Percentiles rank a stretch among this genome's conserved stretches.
These are phyloP conservation scores for Fusarium tupiense DNA, from an alignment of 2,329 filamentous ascomycete genomes.

Conservation along the genomic window DNA sequence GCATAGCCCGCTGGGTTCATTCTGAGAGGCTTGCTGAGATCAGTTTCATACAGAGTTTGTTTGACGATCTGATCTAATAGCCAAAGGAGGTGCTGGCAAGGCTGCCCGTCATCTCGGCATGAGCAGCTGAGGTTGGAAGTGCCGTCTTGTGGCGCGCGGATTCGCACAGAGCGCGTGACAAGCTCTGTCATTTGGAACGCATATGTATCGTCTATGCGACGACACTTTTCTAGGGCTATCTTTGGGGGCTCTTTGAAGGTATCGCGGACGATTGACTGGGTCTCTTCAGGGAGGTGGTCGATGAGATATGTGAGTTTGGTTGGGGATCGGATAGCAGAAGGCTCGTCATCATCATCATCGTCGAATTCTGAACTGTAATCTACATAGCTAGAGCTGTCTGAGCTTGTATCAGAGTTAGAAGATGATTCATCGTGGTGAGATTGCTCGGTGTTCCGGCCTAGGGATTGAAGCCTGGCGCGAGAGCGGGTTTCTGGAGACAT, in stretches of 20 bases:
- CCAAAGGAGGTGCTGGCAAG: constrained; percentile 65
- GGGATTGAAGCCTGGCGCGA: constrained; percentile 20
- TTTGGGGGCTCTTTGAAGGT: constrained; percentile 59
- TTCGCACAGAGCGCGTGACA: constrained; percentile 62
- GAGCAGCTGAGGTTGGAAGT: constrained; percentile 58
- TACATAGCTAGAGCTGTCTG: constrained; percentile 24
- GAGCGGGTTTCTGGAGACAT: constrained; percentile 43
- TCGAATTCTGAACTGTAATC: constrained; percentile 48
- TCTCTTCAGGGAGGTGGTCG: constrained; percentile 50
- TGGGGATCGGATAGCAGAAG: constrained; percentile 50
- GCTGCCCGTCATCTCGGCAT: constrained; percentile 50
- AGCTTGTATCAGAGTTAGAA: constrained; percentile 40
- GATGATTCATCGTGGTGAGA: constrained; percentile 40
- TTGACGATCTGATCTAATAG: constrained; percentile 63
- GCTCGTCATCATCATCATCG: constrained; percentile 48
- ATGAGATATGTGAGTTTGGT: constrained; percentile 54
- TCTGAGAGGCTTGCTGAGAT: constrained; percentile 50
- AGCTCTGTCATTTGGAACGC: constrained; percentile 67
- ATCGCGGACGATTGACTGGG: constrained; percentile 53
- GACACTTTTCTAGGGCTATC: constrained; percentile 61
- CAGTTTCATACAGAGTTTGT: constrained; percentile 56
- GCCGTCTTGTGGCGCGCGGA: constrained; percentile 53
- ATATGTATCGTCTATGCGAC: constrained; percentile 58
- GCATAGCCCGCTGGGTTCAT: constrained; percentile 57
- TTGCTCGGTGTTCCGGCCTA: constrained; percentile 2